Percentiles rank a stretch among this genome's conserved stretches.
These are phyloP conservation scores for Boletellus dicymbophilus DNA, from an alignment of 1,284 basidiomycete species.

Conservation along the genomic window DNA sequence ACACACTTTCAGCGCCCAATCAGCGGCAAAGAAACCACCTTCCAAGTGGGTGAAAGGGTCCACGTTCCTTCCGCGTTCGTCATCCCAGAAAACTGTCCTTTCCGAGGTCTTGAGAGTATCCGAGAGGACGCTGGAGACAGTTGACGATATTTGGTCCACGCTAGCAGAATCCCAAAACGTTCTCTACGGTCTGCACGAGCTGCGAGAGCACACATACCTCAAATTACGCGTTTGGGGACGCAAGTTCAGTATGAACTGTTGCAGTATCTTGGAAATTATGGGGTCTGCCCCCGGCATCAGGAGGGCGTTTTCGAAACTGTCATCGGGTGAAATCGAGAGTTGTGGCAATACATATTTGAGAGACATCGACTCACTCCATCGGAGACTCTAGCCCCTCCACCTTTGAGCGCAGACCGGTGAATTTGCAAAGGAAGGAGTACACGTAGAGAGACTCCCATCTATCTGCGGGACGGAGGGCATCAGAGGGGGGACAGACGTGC, in stretches of 20 bases:
- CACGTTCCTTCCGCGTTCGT: slow-evolving; percentile 59
- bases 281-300: slow-evolving; percentile 67
- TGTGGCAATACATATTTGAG: slow-evolving; percentile 19
- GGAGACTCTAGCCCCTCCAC: slow-evolving; percentile 74
- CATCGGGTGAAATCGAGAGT: slow-evolving; percentile 33
- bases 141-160: slow-evolving; percentile 74
- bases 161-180: slow-evolving; percentile 44
- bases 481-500: slow-evolving; percentile 74
- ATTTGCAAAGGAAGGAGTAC: slow-evolving; percentile 80
- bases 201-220: slow-evolving; percentile 52
- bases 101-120: slow-evolving; percentile 73
- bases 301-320: slow-evolving; percentile 76
- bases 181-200: slow-evolving; percentile 25
- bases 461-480: slow-evolving; percentile 70
- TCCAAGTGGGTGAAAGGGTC: slow-evolving; percentile 67
- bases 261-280: slow-evolving; percentile 68
- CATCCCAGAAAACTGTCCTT: slow-evolving; percentile 77
- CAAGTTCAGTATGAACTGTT: slow-evolving; percentile 75
- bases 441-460: slow-evolving; percentile 86
- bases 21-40: slow-evolving; percentile 69
- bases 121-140: slow-evolving; percentile 61
- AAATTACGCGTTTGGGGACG: slow-evolving; percentile 83
- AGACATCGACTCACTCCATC: slow-evolving; percentile 65
- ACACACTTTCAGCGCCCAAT: slow-evolving; percentile 78
- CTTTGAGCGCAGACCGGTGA: slow-evolving; percentile 70